Base-by-base conservation (phyloP, 1,284 basidiomycete genomes). In the Ceratobasidium sp. region DNA sequence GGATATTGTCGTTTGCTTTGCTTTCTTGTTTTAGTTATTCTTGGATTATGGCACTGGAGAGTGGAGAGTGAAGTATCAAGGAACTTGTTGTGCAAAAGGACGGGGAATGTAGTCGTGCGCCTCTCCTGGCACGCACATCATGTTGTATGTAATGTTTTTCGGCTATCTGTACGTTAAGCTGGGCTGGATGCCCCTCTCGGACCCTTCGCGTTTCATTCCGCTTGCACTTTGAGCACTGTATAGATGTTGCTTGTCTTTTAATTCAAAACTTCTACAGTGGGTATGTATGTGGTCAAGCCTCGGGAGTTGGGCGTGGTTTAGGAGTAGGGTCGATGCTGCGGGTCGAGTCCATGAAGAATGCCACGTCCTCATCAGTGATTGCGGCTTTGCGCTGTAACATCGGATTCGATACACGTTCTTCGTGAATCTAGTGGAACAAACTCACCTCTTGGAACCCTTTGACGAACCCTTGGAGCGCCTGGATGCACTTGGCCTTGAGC, bases 401-500 rank as follows among this genome's bases (percentile, higher is more conserved):
- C 60, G 49, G 35, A n/a, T 32, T 65, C 67, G 65, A 1, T 25
- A 38, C 22, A 45, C 50, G 22, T 45, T 20, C 7, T 2, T 34
- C 29, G 31, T 17, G 27, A 32, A 15, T 42, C 43, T 25, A 29
- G 4, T 10, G n/a, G 35, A 69, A 57, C 13, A 68, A 22, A 76
- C 83, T 60, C 72, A 93, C 95, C 80, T 92, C 91, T 80, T 99
- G 96, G 85, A 99, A 99, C 0, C 84, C 86, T 60, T 85, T 85
- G 32, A 98, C 92, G 71, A 98, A 92, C 52, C 85, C 81, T 78
- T 98, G 95, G 38, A 99, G 78, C 68, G 90, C 77, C 62, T 86
- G 84, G 72, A 99, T 98, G 77, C 94, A 97, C 77, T 84, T 89
- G 27, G 89, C 89, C 82, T 99, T 99, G 74, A 99, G 82, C 79